These are phyloP conservation scores for Suillus plorans DNA, from an alignment of 768 basidiomycete genomes.

Conservation along the genomic window DNA sequence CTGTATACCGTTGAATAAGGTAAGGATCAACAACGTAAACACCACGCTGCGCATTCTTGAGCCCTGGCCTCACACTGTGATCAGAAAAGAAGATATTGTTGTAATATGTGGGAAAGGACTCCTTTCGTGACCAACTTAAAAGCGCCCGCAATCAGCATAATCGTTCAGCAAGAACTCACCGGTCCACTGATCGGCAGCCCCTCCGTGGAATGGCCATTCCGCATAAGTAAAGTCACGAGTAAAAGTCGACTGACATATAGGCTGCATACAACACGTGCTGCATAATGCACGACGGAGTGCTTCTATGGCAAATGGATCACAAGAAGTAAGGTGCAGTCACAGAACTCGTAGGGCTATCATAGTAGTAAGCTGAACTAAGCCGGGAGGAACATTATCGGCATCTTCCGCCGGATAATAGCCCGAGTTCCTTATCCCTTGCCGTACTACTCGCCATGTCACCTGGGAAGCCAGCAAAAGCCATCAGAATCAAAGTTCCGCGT, in stretches of 20 bases:
- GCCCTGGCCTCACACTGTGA: not conserved
- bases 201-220: not conserved
- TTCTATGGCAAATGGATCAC: not conserved
- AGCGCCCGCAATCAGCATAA: no score
- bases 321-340: not conserved
- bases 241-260: not conserved
- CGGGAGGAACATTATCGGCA: not conserved
- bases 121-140: no score
- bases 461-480: slow-evolving; percentile 51
- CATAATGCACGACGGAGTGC: not conserved
- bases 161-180: no score
- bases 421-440: not conserved
- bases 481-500: slow-evolving; percentile 68
- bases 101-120: no score
- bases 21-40: slow-evolving; percentile 18
- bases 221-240: not conserved
- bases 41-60: slow-evolving; percentile 4
- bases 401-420: not conserved
- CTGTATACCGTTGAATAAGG: slow-evolving; percentile 10
- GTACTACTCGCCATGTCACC: slow-evolving; percentile 21
- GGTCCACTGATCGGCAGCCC: no score
- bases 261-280: not conserved
- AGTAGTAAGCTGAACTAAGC: not conserved
- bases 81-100: no score
- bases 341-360: not conserved